These are phyloP conservation scores for Scheffersomyces spartinae DNA, from an alignment of 805 yeast genomes.

Conservation along the genomic window DNA sequence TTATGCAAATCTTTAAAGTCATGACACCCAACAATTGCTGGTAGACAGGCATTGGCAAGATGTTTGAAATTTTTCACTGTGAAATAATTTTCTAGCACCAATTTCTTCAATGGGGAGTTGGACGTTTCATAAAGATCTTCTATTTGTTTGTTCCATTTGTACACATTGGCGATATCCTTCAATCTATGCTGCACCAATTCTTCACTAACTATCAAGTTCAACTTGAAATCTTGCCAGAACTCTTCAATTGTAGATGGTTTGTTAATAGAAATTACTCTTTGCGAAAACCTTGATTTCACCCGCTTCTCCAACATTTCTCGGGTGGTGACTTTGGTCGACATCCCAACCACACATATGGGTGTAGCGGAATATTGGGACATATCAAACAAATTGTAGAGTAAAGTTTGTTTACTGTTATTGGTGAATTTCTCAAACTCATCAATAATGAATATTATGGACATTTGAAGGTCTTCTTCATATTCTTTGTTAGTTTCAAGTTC, in stretches of 20 bases:
- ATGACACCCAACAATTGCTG: constrained; percentile 15
- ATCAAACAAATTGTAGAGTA: constrained; percentile 81
- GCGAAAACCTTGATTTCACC: constrained; percentile 82
- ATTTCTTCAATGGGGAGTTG: constrained; percentile 5
- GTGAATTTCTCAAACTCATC: constrained; percentile 84
- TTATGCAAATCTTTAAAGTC: constrained; percentile 12
- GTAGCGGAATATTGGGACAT: constrained; percentile 59
- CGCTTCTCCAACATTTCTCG: constrained; percentile 82
- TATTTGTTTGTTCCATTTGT: background rate
- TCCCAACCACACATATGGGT: constrained; percentile 76
- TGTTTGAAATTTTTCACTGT: constrained; percentile 23
- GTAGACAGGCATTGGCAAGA: constrained; percentile 18
- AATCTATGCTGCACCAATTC: constrained; percentile 8
- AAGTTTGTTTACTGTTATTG: constrained; percentile 60
- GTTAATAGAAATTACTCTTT: constrained; percentile 52
- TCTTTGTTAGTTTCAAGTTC: constrained; percentile 8
- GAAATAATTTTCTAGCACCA: constrained; percentile 14
- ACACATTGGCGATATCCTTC: constrained; percentile 6
- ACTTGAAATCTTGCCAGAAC: constrained; percentile 37
- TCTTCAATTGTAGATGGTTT: constrained; percentile 36
- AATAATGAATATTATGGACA: constrained; percentile 64
- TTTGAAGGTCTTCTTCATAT: constrained; percentile 10
- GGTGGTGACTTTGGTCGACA: constrained; percentile 62
- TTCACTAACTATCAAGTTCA: constrained; percentile 19
- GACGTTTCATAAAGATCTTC: background rate